These are phyloP conservation scores for Mycena crocata DNA, from an alignment of 768 basidiomycete genomes.

Conservation along the genomic window DNA sequence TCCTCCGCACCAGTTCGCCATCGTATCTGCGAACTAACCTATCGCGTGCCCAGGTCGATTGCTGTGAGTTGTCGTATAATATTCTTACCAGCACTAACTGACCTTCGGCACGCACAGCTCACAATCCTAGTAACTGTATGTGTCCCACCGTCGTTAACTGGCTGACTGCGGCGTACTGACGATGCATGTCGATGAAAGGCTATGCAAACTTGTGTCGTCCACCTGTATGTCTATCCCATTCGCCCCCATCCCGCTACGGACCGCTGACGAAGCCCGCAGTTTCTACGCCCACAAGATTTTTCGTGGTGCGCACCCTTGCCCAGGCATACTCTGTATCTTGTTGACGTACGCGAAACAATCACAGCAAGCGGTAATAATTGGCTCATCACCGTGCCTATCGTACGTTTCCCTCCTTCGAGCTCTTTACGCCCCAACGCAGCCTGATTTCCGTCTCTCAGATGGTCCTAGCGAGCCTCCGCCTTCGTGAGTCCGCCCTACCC, in stretches of 20 bases:
- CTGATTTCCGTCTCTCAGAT: slow-evolving; percentile 14
- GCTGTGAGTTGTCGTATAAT: slow-evolving; percentile 4
- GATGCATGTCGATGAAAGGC: slow-evolving; percentile 26
- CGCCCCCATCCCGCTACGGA: neutral
- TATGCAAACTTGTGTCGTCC: slow-evolving; percentile 41
- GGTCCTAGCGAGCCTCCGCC: slow-evolving; percentile 35
- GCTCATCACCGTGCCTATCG: slow-evolving; percentile 41
- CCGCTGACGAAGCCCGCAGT: neutral
- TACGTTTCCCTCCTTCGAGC: slow-evolving; percentile 20
- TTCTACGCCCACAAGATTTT: slow-evolving; percentile 27
- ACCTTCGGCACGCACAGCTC: slow-evolving; percentile 6
- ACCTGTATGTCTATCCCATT: slow-evolving; percentile 29
- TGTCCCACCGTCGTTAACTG: neutral
- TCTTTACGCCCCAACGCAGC: neutral
- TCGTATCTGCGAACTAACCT: neutral
- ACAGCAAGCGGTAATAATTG: slow-evolving; percentile 42
- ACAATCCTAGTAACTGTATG: slow-evolving; percentile 26
- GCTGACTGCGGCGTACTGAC: neutral
- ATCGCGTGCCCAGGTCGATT: slow-evolving; percentile 11
- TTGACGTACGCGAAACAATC: slow-evolving; percentile 27
- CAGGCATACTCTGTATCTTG: slow-evolving; percentile 23
- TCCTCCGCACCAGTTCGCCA: neutral
- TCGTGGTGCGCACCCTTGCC: slow-evolving; percentile 3
- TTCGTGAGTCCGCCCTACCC: slow-evolving; percentile 31
- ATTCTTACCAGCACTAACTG: neutral